Evolutionary conservation across 371 early-diverging fungal genomes (phyloP).

Genomic region (Actinomortierella ambigua): DNA sequence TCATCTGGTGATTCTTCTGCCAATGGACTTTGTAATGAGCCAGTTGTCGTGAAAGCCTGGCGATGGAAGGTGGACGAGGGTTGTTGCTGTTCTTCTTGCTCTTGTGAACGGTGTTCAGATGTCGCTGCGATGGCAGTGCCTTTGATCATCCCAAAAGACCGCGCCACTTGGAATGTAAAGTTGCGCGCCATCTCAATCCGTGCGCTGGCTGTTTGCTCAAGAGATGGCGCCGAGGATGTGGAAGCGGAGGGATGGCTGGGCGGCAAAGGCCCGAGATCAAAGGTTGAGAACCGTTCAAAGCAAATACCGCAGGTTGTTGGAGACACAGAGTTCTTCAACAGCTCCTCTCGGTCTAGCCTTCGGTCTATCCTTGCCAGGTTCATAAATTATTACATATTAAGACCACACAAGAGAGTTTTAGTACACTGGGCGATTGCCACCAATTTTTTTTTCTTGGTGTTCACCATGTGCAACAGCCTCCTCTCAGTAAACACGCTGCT

Average conservation of each 20-base stretch:
- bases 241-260: slow-evolving; percentile 6
- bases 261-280: slow-evolving; percentile 15
- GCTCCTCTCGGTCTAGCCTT: slow-evolving; percentile 27
- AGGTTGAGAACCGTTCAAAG: slow-evolving; percentile 31
- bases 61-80: slow-evolving; percentile 5
- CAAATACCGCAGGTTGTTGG: slow-evolving; percentile 46
- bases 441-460: background rate
- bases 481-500: no score
- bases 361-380: no score
- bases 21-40: no score
- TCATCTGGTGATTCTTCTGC: no score
- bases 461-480: background rate
- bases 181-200: no score
- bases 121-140: background rate
- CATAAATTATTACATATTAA: no score
- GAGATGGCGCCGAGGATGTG: background rate
- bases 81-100: slow-evolving; percentile 1
- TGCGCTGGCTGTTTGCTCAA: background rate
- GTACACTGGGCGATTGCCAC: no score
- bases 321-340: slow-evolving; percentile 33
- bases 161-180: slow-evolving; percentile 29
- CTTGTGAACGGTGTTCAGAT: slow-evolving; percentile 1
- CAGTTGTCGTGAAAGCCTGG: no score
- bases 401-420: no score
- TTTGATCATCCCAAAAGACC: slow-evolving; percentile 14